phyloP scores from a whole-genome alignment of 2,329 filamentous ascomycete genomes.

The Neonectria magnoliae region DNA sequence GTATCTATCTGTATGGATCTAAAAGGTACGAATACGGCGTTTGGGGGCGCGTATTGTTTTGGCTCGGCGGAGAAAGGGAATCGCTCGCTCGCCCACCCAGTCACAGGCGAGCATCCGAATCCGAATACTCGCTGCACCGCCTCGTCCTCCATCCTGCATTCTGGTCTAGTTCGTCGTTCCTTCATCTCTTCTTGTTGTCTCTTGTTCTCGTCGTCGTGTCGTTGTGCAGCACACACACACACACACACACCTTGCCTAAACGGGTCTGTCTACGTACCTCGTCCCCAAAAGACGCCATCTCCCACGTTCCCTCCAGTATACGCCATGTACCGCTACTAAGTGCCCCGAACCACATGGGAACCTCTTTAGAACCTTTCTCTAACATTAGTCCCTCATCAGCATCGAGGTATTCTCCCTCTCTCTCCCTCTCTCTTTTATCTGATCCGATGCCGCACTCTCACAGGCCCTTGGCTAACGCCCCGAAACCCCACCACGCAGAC shows the following conservation, averaged over 20 bases:
- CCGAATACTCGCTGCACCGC: background rate
- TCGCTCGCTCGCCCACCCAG: background rate
- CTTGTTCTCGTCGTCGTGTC: background rate
- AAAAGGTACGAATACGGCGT: background rate
- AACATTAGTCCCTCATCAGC: background rate
- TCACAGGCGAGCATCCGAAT: background rate
- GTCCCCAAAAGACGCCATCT: background rate
- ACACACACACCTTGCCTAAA: background rate
- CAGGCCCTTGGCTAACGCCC: background rate
- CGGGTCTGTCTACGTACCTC: background rate
- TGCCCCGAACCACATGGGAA: background rate
- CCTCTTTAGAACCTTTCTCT: background rate
- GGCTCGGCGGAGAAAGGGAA: background rate
- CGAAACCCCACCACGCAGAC: conserved; percentile 20
- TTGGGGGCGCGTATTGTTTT: background rate
- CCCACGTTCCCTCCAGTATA: background rate
- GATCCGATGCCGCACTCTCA: conserved; percentile 25
- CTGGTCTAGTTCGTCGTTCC: background rate
- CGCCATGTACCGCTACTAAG: background rate
- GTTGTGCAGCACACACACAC: background rate
- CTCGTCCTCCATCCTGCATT: background rate
- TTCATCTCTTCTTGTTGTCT: background rate
- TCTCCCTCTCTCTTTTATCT: conserved; percentile 14
- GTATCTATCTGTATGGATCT: background rate
- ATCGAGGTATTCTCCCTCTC: conserved; percentile 1